These are phyloP conservation scores for Delitschia confertaspora DNA, from an alignment of 495 filamentous ascomycete species.

Conservation along the genomic window DNA sequence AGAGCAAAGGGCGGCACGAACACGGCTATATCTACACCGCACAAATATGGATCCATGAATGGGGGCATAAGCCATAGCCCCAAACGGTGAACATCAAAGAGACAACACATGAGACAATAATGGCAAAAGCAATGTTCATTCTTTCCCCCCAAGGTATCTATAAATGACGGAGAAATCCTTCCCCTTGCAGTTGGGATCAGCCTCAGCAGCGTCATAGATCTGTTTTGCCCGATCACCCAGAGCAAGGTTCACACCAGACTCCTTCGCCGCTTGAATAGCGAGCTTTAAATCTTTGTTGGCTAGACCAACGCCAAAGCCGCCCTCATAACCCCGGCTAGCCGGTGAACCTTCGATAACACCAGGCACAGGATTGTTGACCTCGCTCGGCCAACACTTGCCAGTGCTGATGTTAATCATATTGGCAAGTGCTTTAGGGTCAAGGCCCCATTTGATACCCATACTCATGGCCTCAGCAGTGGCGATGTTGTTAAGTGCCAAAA, in stretches of 20 bases:
- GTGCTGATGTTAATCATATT: conserved; percentile 78
- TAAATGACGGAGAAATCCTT: conserved; percentile 40
- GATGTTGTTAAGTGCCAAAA: conserved; percentile 86
- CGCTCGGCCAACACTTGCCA: conserved; percentile 83
- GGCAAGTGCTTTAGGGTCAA: conserved; percentile 70
- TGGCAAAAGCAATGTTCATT: conserved; percentile 10
- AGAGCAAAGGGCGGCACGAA: no score
- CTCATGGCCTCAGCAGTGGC: conserved; percentile 91
- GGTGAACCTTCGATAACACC: conserved; percentile 69
- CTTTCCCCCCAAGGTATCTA: conserved; percentile 35
- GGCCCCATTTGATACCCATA: conserved; percentile 72
- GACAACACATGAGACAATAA: no score
- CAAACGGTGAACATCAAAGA: no score
- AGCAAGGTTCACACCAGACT: conserved; percentile 27
- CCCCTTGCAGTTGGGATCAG: conserved; percentile 31
- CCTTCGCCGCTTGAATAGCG: conserved; percentile 31
- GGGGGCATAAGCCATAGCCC: no score
- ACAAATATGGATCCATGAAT: no score
- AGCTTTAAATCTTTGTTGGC: conserved; percentile 61
- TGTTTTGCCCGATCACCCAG: conserved; percentile 32
- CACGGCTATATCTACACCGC: no score
- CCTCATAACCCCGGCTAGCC: conserved; percentile 62
- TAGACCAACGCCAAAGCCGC: conserved; percentile 73
- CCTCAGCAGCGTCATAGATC: conserved; percentile 32
- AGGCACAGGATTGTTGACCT: conserved; percentile 86